phyloP scores from a whole-genome alignment of 495 filamentous ascomycete species.

The Penicillium simplicissimum region DNA sequence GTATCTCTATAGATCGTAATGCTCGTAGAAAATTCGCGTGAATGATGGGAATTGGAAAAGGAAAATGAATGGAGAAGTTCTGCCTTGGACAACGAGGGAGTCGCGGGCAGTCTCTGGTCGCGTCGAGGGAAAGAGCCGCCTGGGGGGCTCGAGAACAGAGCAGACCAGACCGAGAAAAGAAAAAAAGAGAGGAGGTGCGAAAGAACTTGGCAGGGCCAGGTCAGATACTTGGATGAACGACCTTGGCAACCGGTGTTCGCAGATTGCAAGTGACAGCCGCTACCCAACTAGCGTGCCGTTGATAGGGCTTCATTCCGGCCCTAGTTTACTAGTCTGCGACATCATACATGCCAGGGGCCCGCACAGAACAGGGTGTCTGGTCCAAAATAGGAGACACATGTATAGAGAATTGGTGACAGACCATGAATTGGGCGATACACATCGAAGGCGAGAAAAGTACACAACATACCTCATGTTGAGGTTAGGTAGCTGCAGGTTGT shows the following conservation, averaged over 20 bases:
- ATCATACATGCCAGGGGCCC: constrained; percentile 13
- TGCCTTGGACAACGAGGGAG: constrained; percentile 13
- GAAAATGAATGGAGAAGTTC: neutral
- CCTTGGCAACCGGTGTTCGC: constrained; percentile 20
- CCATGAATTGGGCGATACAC: neutral
- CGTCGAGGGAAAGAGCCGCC: constrained; percentile 12
- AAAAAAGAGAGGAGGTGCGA: neutral
- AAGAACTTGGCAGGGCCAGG: neutral
- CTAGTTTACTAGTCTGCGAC: neutral
- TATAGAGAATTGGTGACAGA: neutral
- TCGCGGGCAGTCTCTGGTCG: constrained; percentile 1
- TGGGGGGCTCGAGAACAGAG: neutral
- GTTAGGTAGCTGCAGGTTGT: neutral
- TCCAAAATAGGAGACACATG: neutral
- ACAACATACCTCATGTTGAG: neutral
- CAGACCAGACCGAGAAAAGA: neutral
- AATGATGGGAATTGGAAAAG: neutral
- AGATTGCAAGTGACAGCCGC: constrained; percentile 23
- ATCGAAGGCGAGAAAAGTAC: neutral
- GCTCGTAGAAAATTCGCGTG: neutral
- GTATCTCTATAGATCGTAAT: constrained; percentile 15
- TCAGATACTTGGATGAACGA: constrained; percentile 20
- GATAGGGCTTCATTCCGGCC: constrained; percentile 13
- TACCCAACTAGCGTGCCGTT: constrained; percentile 5
- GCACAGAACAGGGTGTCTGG: neutral